These are phyloP conservation scores for Nitzschia inconspicua DNA, from an alignment of 108 stramenopile species.

Conservation along the genomic window DNA sequence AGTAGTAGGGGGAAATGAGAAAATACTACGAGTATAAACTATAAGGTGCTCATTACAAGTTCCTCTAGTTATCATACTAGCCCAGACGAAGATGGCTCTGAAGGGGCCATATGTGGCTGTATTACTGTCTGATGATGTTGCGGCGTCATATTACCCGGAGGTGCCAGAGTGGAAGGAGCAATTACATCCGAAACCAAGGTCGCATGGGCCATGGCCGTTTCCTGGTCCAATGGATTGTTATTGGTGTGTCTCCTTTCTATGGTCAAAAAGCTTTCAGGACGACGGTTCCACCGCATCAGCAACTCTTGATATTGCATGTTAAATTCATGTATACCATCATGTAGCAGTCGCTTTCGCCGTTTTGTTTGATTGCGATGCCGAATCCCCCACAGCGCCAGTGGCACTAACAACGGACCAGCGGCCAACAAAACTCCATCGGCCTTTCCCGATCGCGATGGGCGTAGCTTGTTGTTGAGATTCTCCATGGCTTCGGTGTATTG, in stretches of 20 bases:
- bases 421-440: slow-evolving; percentile 48
- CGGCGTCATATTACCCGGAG: background rate
- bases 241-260: slow-evolving; percentile 22
- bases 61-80: too few relatives aligned
- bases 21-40: too few relatives aligned
- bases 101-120: too few relatives aligned
- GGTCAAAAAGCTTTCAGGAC: slow-evolving; percentile 21
- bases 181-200: background rate
- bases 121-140: background rate
- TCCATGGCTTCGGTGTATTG: slow-evolving; percentile 57
- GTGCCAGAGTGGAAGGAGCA: background rate
- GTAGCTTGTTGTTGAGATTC: slow-evolving; percentile 46
- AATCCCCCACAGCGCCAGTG: slow-evolving; percentile 68
- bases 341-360: slow-evolving; percentile 39
- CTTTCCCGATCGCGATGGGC: slow-evolving; percentile 39
- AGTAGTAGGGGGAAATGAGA: too few relatives aligned
- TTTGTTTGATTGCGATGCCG: slow-evolving; percentile 54
- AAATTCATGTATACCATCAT: slow-evolving; percentile 57
- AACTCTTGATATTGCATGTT: slow-evolving; percentile 36
- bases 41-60: too few relatives aligned
- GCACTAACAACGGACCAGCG: slow-evolving; percentile 58
- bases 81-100: too few relatives aligned
- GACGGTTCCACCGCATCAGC: slow-evolving; percentile 42
- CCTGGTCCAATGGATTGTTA: background rate
- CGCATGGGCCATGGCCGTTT: slow-evolving; percentile 2